Percentiles rank a stretch among this genome's conserved stretches.
These are phyloP conservation scores for Curvularia lunata DNA, from an alignment of 2,329 filamentous ascomycete genomes.

Conservation along the genomic window DNA sequence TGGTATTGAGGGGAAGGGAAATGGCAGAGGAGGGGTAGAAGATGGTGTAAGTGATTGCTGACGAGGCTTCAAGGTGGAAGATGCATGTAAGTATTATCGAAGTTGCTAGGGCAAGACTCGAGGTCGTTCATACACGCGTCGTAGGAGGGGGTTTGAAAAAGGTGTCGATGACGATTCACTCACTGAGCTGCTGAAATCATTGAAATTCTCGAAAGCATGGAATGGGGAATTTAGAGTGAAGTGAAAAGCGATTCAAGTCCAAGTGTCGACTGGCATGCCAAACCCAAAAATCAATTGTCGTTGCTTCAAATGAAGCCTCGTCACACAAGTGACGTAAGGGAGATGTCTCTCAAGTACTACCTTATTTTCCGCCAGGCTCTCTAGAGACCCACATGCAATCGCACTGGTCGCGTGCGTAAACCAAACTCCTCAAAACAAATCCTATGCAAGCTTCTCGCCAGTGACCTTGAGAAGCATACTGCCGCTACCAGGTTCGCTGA, in stretches of 20 bases:
- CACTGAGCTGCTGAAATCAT: neutral
- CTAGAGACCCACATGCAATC: neutral
- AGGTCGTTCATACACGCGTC: neutral
- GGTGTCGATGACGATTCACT: neutral
- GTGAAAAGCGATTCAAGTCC: no score
- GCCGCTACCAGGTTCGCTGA: conserved; percentile 84
- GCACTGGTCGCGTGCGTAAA: neutral
- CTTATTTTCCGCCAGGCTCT: neutral
- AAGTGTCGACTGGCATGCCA: neutral
- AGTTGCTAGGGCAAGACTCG: neutral
- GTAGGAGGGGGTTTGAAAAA: neutral
- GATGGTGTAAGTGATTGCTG: no score
- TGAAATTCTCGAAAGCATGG: neutral
- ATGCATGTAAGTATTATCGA: neutral
- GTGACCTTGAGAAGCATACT: conserved; percentile 50
- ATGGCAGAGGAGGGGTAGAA: no score
- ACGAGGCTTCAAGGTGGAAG: neutral
- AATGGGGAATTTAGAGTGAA: no score
- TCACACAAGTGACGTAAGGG: neutral
- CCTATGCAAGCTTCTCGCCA: conserved; percentile 40
- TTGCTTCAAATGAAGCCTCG: neutral
- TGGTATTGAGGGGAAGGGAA: no score
- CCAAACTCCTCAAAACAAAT: neutral
- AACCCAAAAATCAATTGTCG: neutral
- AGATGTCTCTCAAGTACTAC: neutral